phyloP scores from a whole-genome alignment of 2,329 filamentous ascomycete species.

The Colletotrichum tamarilloi region DNA sequence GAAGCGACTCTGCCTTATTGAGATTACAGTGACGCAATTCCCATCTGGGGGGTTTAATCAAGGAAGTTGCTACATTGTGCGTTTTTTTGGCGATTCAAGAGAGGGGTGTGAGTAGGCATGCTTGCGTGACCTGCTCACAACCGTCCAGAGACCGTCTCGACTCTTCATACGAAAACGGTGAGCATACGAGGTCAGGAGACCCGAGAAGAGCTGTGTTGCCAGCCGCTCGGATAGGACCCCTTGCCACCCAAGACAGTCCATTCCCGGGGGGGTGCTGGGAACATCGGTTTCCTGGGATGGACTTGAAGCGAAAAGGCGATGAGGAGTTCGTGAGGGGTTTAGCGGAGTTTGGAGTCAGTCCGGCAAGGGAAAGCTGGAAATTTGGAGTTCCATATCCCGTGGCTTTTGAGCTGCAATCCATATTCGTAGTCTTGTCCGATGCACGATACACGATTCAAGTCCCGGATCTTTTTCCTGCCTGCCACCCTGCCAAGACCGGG shows the following conservation, averaged over 20 bases:
- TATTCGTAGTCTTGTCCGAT: neutral
- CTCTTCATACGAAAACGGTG: slow-evolving; percentile 9
- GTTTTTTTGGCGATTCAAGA: neutral
- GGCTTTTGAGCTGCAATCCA: too few species aligned
- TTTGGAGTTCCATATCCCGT: neutral
- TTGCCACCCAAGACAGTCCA: neutral
- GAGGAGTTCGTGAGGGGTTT: neutral
- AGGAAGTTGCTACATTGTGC: neutral
- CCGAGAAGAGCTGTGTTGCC: neutral
- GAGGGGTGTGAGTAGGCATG: neutral
- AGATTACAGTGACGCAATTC: neutral
- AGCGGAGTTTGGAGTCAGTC: neutral
- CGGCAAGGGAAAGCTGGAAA: neutral
- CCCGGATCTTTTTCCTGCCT: neutral
- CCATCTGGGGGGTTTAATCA: neutral
- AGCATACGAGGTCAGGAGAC: slow-evolving; percentile 5
- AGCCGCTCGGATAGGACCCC: neutral
- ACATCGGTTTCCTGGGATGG: neutral
- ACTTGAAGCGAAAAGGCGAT: neutral
- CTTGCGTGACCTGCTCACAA: neutral
- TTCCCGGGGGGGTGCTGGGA: neutral
- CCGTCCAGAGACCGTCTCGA: neutral
- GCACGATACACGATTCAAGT: slow-evolving; percentile 3
- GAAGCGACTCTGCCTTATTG: neutral
- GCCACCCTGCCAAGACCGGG: neutral